Base-by-base conservation (phyloP, 345 rosid genomes). In the Hypericum androsaemum region DNA sequence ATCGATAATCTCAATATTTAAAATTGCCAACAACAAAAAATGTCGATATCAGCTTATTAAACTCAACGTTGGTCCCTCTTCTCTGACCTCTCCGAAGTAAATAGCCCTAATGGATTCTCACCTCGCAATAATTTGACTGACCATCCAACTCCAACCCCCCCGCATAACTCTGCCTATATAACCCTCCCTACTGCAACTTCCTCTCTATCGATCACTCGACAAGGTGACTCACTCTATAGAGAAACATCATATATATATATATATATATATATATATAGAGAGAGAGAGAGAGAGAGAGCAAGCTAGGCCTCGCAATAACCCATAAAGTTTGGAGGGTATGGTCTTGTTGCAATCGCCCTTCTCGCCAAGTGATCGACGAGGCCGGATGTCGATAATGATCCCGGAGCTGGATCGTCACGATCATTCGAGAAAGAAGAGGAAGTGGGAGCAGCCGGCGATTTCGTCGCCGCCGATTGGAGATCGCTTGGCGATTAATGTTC, bases 391-490 rank as follows among this genome's bases (percentile, higher is more conserved):
- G 32, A 22, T 22, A 51, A 17, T 62, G 6, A 53, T 28, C 52
- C 14, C 52, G 39, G 77, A 65, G 12, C 39, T 75, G 37, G 70
- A 22, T 22, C 32, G 32, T 4, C 32, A 4, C 39, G 70, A 63
- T 48, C 50, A 64, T 61, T 53, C 40, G 32, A 72, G 74, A 10
- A 82, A 63, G 59, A 85, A 86, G 74, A 73, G 95, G 47, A 80
- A 74, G 60, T 42, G 63, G 69, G 77, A 61, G 43, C 79, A 76
- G 10, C 48, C 59, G 4, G 44, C 8, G n/a, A n/a, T n/a, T n/a
- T n/a, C 11, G 12, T 35, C 32, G n/a, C n/a, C n/a, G n/a, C n/a
- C n/a, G 53, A 68, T n/a, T n/a, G 64, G 66, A 56, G 70, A 38
- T 22, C 32, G 4, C 32, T 22, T 22, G 32, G 2, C 32, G 2